phyloP scores from a whole-genome alignment of 176 grass and related monocot genomes.

The Zizania latifolia region DNA sequence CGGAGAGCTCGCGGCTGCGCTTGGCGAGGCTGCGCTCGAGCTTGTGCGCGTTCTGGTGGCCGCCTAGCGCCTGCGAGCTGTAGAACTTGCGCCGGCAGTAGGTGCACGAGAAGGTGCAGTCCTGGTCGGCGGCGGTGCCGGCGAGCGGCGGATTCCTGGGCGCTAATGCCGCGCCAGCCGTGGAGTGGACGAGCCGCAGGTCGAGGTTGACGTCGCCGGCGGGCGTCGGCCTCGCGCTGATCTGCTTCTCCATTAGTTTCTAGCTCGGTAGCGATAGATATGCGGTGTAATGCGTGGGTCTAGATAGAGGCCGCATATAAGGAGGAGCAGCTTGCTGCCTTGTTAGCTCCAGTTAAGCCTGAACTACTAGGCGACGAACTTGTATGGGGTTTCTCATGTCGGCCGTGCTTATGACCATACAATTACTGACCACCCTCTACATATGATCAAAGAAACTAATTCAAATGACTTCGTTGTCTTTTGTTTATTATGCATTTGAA shows the following conservation, averaged over 20 bases:
- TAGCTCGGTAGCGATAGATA: neutral
- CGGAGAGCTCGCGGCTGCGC: conserved; percentile 52
- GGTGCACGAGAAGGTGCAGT: conserved; percentile 80
- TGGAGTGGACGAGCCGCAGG: conserved; percentile 37
- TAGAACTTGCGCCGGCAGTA: conserved; percentile 83
- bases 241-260: conserved; percentile 23
- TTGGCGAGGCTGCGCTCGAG: conserved; percentile 68
- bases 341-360: too few species aligned
- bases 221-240: neutral
- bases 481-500: too few species aligned
- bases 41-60: conserved; percentile 98
- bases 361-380: too few species aligned
- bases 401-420: too few species aligned
- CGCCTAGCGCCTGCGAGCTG: conserved; percentile 94
- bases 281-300: too few species aligned
- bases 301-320: too few species aligned
- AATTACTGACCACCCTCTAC: too few species aligned
- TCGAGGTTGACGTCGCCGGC: conserved; percentile 49
- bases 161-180: neutral
- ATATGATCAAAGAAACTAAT: too few species aligned
- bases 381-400: too few species aligned
- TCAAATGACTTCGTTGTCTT: too few species aligned
- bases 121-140: neutral
- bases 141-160: neutral
- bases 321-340: too few species aligned